phyloP scores from a whole-genome alignment of 202 grass and related monocot genomes.

The Digitaria exilis region DNA sequence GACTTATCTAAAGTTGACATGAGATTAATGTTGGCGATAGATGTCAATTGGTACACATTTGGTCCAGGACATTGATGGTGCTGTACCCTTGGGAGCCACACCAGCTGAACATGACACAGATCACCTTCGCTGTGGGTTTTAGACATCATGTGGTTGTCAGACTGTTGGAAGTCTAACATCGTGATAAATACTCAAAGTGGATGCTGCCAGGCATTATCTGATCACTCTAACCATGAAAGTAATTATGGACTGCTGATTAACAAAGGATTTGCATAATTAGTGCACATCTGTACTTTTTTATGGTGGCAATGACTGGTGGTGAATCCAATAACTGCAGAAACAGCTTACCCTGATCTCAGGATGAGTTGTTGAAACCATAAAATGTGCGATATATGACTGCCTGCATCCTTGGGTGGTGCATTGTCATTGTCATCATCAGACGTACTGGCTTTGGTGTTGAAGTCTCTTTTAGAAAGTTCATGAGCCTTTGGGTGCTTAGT shows the following conservation, averaged over 20 bases:
- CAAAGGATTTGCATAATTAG: constrained; percentile 1
- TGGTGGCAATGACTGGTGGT: not conserved
- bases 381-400: not conserved
- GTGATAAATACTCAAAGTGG: not conserved
- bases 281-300: not conserved
- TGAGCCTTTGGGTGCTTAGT: not conserved
- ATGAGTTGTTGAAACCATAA: not conserved
- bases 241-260: not conserved
- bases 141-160: not conserved
- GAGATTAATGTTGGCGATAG: not conserved
- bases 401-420: not conserved
- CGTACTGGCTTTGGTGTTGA: not conserved
- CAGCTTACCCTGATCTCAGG: not conserved
- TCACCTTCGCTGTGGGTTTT: not conserved
- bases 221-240: not conserved
- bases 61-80: not conserved
- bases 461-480: not conserved
- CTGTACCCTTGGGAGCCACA: not conserved
- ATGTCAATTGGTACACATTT: not conserved
- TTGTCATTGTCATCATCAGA: not conserved
- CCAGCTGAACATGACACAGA: not conserved
- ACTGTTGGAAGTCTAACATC: not conserved
- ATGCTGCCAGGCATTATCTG: not conserved
- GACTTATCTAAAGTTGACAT: not conserved
- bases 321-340: too few species aligned